Base-by-base conservation (phyloP, 2,329 filamentous ascomycete genomes). In the Apiospora aurea region DNA sequence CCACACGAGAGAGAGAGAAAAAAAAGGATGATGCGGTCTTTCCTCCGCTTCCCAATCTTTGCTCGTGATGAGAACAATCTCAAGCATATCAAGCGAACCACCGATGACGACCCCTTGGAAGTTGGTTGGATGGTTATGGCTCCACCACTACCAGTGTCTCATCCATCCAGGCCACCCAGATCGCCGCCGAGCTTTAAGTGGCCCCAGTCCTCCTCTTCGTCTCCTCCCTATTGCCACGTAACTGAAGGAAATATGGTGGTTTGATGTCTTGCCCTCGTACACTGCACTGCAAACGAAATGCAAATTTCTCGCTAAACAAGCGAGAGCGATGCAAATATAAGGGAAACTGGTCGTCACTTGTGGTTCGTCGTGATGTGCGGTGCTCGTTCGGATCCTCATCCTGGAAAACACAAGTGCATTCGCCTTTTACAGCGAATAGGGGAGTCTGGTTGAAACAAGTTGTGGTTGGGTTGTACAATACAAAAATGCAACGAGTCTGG, bases 401-500 rank as follows among this genome's bases (percentile, higher is more conserved):
- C 29, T 38, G 41, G 18, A 18, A n/a, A 38, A n/a, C 57, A 21
- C 18, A 64, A n/a, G 41, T 41, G 34, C 29, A 41, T 41, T n/a
- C 57, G 57, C 34, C 57, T 41, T 14, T 64, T 64, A 34, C 57
- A 8, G 34, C 34, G 34, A 18, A 57, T 34, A 29, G 51, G 4
- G 49, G n/a, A 64, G 57, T 64, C 41, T 64, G 34, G 57, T 34
- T n/a, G 57, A 64, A 64, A 41, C 18, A 41, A 41, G 34, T 64
- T 64, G 57, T 24, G 34, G 14, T 8, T 61, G 53, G 29, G 34
- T 64, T 64, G 57, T 64, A 64, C 57, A 64, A 64, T 64, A 64
- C 57, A 64, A n/a, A 64, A 41, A 41, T n/a, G 21, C 57, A 64
- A 64, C 57, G 34, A 64, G 57, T 29, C 57, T 64, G 57, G 57